Percentiles rank a stretch among this genome's conserved stretches.
Conservation (phyloP, 768 basidiomycete species). For the Tubosaeta sp. region DNA sequence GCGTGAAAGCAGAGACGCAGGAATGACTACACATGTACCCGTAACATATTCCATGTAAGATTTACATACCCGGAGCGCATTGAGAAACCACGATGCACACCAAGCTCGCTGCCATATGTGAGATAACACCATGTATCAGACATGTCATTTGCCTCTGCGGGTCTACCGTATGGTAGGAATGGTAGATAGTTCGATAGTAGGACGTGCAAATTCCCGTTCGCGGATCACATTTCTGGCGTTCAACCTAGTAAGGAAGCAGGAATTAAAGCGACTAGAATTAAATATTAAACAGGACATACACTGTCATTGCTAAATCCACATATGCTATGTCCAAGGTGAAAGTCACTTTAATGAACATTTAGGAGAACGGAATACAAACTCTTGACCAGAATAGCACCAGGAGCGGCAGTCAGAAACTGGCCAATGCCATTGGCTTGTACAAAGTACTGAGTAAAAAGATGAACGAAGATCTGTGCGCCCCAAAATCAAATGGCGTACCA, state of each 20-base stretch:
- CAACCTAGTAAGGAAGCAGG: neutral
- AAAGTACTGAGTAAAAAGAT: too few species aligned
- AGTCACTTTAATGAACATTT: too few species aligned
- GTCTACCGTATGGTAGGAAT: neutral
- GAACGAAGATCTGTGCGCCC: too few species aligned
- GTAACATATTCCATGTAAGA: constrained; percentile 9
- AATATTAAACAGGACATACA: too few species aligned
- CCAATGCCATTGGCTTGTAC: too few species aligned
- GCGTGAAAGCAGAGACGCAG: constrained; percentile 2
- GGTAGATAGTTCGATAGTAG: neutral
- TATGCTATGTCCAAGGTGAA: neutral
- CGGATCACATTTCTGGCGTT: neutral
- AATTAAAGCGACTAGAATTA: neutral
- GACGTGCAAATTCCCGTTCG: neutral
- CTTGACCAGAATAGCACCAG: too few species aligned
- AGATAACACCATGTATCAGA: too few species aligned
- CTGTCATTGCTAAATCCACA: neutral
- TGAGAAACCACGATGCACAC: neutral
- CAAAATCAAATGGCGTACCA: too few species aligned
- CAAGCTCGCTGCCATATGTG: neutral
- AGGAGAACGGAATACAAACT: too few species aligned
- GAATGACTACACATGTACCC: neutral
- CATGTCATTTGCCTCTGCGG: too few species aligned
- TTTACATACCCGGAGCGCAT: constrained; percentile 5
- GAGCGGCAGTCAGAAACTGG: too few species aligned